A percentile compares a stretch with the other conserved stretches of the same genome.
Evolutionary conservation across 2,329 filamentous ascomycete genomes (phyloP).

Genomic region (Calonectria montana): DNA sequence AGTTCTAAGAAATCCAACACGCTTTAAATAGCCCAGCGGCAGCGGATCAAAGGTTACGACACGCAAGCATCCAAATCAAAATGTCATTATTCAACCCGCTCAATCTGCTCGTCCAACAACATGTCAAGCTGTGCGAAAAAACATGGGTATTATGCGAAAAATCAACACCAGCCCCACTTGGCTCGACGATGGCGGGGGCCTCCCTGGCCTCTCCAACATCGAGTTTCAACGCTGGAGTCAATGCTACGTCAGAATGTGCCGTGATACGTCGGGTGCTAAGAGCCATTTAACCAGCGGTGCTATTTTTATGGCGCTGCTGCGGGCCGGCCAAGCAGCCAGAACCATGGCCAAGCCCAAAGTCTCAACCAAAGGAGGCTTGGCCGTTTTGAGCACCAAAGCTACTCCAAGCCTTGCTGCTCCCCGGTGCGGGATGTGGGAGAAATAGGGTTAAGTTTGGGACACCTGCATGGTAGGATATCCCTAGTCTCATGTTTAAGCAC

Average conservation of each 20-base stretch:
- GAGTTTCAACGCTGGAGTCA: not conserved
- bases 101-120: constrained; percentile 6
- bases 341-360: not conserved
- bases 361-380: not conserved
- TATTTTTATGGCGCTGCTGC: not conserved
- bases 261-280: not conserved
- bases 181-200: constrained; percentile 1
- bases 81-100: not conserved
- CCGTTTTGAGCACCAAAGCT: not conserved
- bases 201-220: not conserved
- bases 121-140: constrained; percentile 18
- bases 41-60: not conserved
- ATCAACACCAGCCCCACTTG: constrained; percentile 14
- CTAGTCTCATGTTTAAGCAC: not conserved
- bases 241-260: not conserved
- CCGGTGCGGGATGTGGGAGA: not conserved
- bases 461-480: not conserved
- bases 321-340: not conserved
- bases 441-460: not conserved
- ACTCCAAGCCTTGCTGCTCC: not conserved
- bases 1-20: not conserved
- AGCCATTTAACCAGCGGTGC: not conserved
- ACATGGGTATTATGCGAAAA: constrained; percentile 16
- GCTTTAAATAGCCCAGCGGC: not conserved
- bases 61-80: constrained; percentile 5